A percentile compares a stretch with the other conserved stretches of the same genome.
Evolutionary conservation across 805 yeast genomes (phyloP).

Genomic region (Naumovozyma dairenensis): DNA sequence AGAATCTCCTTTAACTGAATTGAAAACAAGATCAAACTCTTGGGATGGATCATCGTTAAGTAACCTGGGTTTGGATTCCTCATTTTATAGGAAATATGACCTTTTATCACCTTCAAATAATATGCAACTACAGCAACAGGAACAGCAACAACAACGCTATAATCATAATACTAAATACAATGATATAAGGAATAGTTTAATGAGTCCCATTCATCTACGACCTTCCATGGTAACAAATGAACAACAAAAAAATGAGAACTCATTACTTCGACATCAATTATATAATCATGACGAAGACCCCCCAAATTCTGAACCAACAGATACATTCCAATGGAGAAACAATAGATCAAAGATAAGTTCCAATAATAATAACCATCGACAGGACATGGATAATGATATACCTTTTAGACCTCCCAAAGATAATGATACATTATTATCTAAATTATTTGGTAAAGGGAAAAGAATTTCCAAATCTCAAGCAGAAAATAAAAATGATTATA

Average conservation of each 20-base stretch:
- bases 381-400: constrained; percentile 5
- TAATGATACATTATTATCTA: constrained; percentile 20
- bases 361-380: background rate
- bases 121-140: too few relatives aligned
- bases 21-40: constrained; percentile 18
- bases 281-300: too few relatives aligned
- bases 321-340: constrained; percentile 18
- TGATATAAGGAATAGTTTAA: constrained; percentile 3
- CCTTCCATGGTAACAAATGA: constrained; percentile 3
- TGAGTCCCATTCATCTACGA: constrained; percentile 11
- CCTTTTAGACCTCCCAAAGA: constrained; percentile 12
- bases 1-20: background rate
- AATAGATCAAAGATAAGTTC: constrained; percentile 1
- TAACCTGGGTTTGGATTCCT: constrained; percentile 6
- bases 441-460: constrained; percentile 10
- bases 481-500: background rate
- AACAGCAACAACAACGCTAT: too few relatives aligned
- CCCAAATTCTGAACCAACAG: constrained; percentile 15
- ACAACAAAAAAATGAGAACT: background rate
- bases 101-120: constrained; percentile 11
- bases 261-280: too few relatives aligned
- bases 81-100: constrained; percentile 21
- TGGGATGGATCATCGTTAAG: constrained; percentile 12
- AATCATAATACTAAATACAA: too few relatives aligned
- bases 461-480: background rate